Conservation (phyloP, 192 early-diverging fungal species). For the Backusella parvicylindrica region DNA sequence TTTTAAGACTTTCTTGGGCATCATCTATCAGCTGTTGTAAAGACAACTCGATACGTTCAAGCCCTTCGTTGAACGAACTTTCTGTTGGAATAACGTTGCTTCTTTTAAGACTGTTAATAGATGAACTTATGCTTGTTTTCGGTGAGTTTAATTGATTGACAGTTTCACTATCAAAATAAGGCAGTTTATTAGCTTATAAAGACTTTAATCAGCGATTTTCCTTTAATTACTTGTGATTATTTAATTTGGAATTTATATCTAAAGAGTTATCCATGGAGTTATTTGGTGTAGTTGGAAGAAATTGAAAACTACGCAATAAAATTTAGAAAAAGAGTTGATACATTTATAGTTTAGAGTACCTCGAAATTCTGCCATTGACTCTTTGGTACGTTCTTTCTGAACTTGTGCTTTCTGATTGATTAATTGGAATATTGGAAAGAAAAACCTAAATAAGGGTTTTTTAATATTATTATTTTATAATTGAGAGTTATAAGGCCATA, state of each 20-base stretch:
- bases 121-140: neutral
- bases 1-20: conserved; percentile 1
- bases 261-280: neutral
- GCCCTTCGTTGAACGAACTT: neutral
- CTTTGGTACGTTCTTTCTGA: neutral
- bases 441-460: neutral
- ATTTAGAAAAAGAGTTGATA: neutral
- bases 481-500: neutral
- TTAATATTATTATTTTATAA: neutral
- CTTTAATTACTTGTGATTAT: neutral
- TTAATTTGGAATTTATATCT: neutral
- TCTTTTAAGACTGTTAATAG: neutral
- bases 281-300: neutral
- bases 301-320: neutral
- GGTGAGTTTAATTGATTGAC: neutral
- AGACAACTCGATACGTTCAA: neutral
- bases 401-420: neutral
- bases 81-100: neutral
- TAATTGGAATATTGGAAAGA: neutral
- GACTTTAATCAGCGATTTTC: neutral
- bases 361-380: neutral
- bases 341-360: neutral
- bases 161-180: neutral
- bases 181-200: neutral
- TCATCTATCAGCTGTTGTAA: conserved; percentile 10